phyloP scores from a whole-genome alignment of 1,139 yeast genomes.

The Geotrichum bryndzae region DNA sequence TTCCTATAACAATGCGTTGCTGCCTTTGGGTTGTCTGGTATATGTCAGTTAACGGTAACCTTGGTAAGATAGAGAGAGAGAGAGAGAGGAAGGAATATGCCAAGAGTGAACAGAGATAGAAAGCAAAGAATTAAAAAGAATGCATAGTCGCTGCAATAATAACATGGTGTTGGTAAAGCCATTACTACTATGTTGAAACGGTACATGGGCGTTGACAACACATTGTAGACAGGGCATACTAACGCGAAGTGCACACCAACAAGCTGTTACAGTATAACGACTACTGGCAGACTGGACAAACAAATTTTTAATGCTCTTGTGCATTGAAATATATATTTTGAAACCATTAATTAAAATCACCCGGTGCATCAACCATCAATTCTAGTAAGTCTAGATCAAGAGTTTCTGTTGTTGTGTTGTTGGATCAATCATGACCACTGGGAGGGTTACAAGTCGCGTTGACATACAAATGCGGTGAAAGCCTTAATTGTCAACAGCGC shows the following conservation, averaged over 20 bases:
- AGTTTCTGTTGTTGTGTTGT: background rate
- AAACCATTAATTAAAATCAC: too few relatives aligned
- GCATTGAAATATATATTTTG: background rate
- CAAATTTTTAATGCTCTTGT: background rate
- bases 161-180: background rate
- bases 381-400: background rate
- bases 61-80: too few relatives aligned
- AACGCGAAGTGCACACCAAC: background rate
- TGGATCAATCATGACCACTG: background rate
- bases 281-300: too few relatives aligned
- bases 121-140: background rate
- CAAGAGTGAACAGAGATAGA: background rate
- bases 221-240: background rate
- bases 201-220: background rate
- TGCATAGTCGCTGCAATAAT: background rate
- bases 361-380: background rate
- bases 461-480: background rate
- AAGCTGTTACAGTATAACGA: background rate
- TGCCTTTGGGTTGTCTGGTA: background rate
- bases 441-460: background rate
- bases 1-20: background rate
- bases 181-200: background rate
- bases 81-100: too few relatives aligned
- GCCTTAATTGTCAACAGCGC: background rate
- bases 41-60: background rate